Percentiles rank a stretch among this genome's conserved stretches.
Evolutionary conservation across 352 stramenopile genomes (phyloP).

Genomic region (Hyaloperonospora brassicae): DNA sequence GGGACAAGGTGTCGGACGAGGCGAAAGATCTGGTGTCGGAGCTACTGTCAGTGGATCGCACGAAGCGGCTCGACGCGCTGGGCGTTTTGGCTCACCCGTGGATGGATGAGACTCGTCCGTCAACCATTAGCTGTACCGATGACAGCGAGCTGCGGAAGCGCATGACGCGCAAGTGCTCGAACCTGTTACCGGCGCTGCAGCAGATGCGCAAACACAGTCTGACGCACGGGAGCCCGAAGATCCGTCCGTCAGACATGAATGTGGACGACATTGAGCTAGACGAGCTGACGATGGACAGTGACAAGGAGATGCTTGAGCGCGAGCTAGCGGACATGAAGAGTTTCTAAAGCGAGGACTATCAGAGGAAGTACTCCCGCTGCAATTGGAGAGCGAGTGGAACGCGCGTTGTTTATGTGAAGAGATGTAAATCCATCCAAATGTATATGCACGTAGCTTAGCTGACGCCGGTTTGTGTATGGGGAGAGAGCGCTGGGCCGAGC

Average conservation of each 20-base stretch:
- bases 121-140: conserved; percentile 18
- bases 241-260: conserved; percentile 68
- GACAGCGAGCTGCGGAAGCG: conserved; percentile 27
- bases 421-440: conserved; percentile 5
- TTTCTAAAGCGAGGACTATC: conserved; percentile 28
- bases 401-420: conserved; percentile 1
- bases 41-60: conserved; percentile 87
- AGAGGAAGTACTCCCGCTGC: conserved; percentile 19
- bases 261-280: conserved; percentile 52
- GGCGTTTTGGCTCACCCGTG: conserved; percentile 70
- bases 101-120: conserved; percentile 47
- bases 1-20: conserved; percentile 89
- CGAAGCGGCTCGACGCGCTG: conserved; percentile 53
- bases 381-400: neutral
- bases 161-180: conserved; percentile 40
- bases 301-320: conserved; percentile 57
- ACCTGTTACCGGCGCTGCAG: conserved; percentile 55
- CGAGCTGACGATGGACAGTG: conserved; percentile 42
- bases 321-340: conserved; percentile 53
- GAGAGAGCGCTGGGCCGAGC: conserved; percentile 13
- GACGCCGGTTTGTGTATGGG: conserved; percentile 8
- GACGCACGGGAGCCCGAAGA: conserved; percentile 58
- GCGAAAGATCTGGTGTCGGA: conserved; percentile 94
- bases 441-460: conserved; percentile 27
- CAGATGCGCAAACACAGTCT: conserved; percentile 74